Evolutionary conservation across 2,329 filamentous ascomycete species (phyloP).

Genomic region (Chaetomium sp.): DNA sequence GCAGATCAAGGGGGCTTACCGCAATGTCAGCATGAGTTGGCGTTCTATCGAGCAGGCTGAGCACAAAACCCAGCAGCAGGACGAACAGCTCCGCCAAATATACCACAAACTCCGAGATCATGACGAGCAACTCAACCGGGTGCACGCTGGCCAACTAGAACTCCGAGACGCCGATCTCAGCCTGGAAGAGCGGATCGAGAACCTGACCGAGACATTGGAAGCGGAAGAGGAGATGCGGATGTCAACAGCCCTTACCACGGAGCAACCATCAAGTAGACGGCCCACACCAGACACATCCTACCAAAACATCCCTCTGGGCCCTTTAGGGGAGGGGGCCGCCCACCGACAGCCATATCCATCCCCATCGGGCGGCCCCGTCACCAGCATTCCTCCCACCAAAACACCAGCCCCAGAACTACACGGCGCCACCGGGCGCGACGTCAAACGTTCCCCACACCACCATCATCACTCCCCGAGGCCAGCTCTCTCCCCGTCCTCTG

Average conservation of each 20-base stretch:
- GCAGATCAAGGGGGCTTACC: constrained; percentile 49
- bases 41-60: constrained; percentile 43
- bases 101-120: constrained; percentile 36
- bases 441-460: not conserved
- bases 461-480: constrained; percentile 22
- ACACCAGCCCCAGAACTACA: constrained; percentile 14
- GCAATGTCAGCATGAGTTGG: constrained; percentile 50
- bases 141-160: constrained; percentile 44
- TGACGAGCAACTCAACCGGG: constrained; percentile 37
- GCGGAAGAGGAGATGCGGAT: constrained; percentile 23
- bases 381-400: not conserved
- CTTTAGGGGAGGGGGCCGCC: constrained; percentile 24
- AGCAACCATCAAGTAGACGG: constrained; percentile 17
- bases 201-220: constrained; percentile 29
- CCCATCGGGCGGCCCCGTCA: constrained; percentile 19
- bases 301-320: constrained; percentile 21
- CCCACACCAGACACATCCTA: constrained; percentile 24
- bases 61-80: constrained; percentile 31
- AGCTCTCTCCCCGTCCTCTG: constrained; percentile 8
- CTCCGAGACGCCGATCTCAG: constrained; percentile 43
- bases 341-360: constrained; percentile 17
- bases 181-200: constrained; percentile 49
- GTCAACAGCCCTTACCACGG: constrained; percentile 8
- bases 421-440: constrained; percentile 18
- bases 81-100: constrained; percentile 35